Percentiles rank a stretch among this genome's conserved stretches.
These are phyloP conservation scores for Naganishia vaughanmartiniae DNA, from an alignment of 768 basidiomycete genomes.

Conservation along the genomic window DNA sequence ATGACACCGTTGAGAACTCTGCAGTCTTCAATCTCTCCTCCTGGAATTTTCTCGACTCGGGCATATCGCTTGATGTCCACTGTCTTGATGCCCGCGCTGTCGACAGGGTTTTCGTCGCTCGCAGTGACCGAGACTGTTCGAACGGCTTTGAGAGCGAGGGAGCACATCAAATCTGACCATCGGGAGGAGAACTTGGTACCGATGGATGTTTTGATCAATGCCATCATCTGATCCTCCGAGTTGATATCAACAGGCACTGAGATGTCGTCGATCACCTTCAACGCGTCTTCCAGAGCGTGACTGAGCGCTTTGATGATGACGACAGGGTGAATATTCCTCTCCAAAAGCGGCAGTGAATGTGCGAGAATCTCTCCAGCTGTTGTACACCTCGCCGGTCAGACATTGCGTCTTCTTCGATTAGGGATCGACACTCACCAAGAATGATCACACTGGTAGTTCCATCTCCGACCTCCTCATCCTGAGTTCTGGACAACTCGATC, in stretches of 20 bases:
- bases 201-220: conserved; percentile 95
- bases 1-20: conserved; percentile 84
- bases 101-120: conserved; percentile 58
- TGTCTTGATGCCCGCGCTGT: conserved; percentile 60
- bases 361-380: conserved; percentile 94
- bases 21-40: conserved; percentile 93
- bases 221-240: conserved; percentile 86
- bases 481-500: conserved; percentile 96
- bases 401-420: background rate
- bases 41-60: conserved; percentile 93
- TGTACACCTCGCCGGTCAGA: background rate
- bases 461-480: conserved; percentile 98
- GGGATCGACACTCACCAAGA: conserved; percentile 63
- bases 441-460: conserved; percentile 99
- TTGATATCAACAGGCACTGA: conserved; percentile 83
- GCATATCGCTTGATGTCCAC: conserved; percentile 99
- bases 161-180: conserved; percentile 98
- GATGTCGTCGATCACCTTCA: conserved; percentile 81
- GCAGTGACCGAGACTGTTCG: conserved; percentile 71
- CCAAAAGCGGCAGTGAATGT: conserved; percentile 84
- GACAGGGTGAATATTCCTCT: conserved; percentile 96
- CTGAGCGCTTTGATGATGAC: conserved; percentile 98
- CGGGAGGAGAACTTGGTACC: conserved; percentile 96
- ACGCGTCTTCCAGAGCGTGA: conserved; percentile 86
- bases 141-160: conserved; percentile 86